Conservation (phyloP, 495 filamentous ascomycete species). For the Aspergillus sclerotiicarbonarius region DNA sequence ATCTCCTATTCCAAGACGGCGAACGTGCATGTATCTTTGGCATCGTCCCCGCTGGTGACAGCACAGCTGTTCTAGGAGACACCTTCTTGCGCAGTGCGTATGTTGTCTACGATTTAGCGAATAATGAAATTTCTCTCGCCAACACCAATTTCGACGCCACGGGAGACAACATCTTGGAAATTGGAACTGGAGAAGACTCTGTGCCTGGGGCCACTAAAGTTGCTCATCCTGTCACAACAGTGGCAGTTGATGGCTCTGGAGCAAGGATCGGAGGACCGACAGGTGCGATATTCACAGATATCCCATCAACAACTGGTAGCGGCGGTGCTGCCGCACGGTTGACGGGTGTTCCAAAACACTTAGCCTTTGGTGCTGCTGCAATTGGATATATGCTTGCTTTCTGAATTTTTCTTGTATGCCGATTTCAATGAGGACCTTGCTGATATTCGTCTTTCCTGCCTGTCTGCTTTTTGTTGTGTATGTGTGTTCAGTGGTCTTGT, state of each 20-base stretch:
- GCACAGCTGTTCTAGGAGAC: constrained; percentile 76
- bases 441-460: no score
- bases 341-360: constrained; percentile 22
- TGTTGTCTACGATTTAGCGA: constrained; percentile 85
- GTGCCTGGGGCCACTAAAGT: constrained; percentile 74
- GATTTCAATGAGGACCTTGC: neutral
- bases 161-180: constrained; percentile 63
- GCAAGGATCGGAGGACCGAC: constrained; percentile 35
- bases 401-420: constrained; percentile 2
- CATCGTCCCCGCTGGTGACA: constrained; percentile 66
- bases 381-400: constrained; percentile 29
- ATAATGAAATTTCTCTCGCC: constrained; percentile 84
- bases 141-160: constrained; percentile 81
- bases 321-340: constrained; percentile 12
- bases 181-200: constrained; percentile 57
- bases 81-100: constrained; percentile 92
- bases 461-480: no score
- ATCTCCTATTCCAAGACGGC: constrained; percentile 60
- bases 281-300: constrained; percentile 17
- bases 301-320: constrained; percentile 22
- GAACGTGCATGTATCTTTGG: constrained; percentile 68
- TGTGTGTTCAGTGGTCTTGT: no score
- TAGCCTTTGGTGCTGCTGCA: constrained; percentile 28
- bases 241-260: constrained; percentile 35
- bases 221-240: constrained; percentile 56